phyloP scores from a whole-genome alignment of 2,329 filamentous ascomycete genomes.

The Paecilomyces formosus region DNA sequence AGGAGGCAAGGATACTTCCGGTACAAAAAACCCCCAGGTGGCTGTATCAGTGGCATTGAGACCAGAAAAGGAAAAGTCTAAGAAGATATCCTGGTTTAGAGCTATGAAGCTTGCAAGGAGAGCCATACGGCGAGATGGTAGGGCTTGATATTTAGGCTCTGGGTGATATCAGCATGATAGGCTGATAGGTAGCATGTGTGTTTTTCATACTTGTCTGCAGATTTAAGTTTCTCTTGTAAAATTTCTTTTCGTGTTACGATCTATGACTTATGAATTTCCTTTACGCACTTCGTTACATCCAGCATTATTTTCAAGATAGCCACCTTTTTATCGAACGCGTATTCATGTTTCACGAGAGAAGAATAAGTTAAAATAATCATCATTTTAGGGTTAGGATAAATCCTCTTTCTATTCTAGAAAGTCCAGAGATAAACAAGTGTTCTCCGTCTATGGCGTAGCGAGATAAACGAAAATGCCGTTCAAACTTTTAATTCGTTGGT shows the following conservation, averaged over 20 bases:
- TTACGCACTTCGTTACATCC: too few species aligned
- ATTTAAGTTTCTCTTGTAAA: not conserved
- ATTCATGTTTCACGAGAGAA: too few species aligned
- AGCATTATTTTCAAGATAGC: too few species aligned
- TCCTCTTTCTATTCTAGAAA: not conserved
- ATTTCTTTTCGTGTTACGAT: too few species aligned
- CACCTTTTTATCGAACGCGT: too few species aligned
- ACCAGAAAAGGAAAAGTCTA: not conserved
- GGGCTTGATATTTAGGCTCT: not conserved
- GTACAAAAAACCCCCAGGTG: constrained; percentile 12
- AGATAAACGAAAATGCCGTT: not conserved
- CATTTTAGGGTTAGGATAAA: too few species aligned
- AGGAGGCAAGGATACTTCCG: constrained; percentile 6
- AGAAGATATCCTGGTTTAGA: constrained; percentile 10
- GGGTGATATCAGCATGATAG: not conserved
- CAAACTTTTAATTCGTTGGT: not conserved
- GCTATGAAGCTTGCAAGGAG: constrained; percentile 21
- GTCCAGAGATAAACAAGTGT: not conserved
- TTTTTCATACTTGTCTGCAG: not conserved
- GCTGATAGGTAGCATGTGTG: not conserved
- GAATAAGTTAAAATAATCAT: too few species aligned
- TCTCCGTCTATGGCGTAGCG: not conserved
- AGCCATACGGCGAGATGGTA: constrained; percentile 4
- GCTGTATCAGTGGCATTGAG: constrained; percentile 1
- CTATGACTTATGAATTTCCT: too few species aligned